These are phyloP conservation scores for Dendrobium officinale DNA, from an alignment of 106 monocot species.

Conservation along the genomic window DNA sequence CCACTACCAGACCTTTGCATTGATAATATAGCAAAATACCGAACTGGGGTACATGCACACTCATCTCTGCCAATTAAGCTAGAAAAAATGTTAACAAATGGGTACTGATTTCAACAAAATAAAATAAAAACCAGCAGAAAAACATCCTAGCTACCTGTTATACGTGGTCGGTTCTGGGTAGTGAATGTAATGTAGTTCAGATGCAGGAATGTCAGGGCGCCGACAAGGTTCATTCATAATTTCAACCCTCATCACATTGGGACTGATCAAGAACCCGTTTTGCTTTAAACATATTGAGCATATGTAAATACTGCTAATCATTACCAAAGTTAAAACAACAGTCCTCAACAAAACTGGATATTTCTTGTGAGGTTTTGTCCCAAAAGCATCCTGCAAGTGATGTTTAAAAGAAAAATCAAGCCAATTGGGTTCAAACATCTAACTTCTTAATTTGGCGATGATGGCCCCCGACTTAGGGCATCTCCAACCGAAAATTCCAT, in stretches of 20 bases:
- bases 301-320: constrained; percentile 45
- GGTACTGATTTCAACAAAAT: neutral
- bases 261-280: constrained; percentile 1
- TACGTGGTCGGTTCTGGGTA: constrained; percentile 37
- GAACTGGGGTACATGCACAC: constrained; percentile 40
- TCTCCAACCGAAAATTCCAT: no score
- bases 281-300: constrained; percentile 44
- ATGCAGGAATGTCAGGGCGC: constrained; percentile 3
- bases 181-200: constrained; percentile 32
- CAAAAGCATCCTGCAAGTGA: constrained; percentile 29
- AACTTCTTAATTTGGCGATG: neutral
- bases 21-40: constrained; percentile 43
- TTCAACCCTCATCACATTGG: constrained; percentile 12
- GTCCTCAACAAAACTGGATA: constrained; percentile 25
- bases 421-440: neutral
- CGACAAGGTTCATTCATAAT: constrained; percentile 11
- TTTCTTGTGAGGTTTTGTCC: constrained; percentile 42
- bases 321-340: constrained; percentile 34
- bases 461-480: neutral
- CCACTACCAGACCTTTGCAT: constrained; percentile 66
- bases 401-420: neutral
- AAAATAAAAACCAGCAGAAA: neutral
- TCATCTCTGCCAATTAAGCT: constrained; percentile 26
- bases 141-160: constrained; percentile 20
- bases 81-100: neutral